phyloP scores from a whole-genome alignment of 306 rosid species.

The Cicer judaicum region DNA sequence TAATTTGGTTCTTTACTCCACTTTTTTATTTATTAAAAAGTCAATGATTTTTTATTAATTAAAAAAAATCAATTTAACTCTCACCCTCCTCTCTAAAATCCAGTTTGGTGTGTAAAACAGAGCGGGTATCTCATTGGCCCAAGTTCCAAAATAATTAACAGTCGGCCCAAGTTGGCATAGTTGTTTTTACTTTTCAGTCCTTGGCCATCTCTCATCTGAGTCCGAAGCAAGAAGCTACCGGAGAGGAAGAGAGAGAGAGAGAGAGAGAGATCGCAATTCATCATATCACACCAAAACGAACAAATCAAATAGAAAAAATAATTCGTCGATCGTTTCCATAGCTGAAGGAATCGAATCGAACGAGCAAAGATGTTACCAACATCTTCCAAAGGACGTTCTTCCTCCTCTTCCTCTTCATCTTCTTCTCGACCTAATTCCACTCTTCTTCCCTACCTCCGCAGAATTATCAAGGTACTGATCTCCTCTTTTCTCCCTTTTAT shows the following conservation, averaged over 20 bases:
- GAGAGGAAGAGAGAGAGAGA: slow-evolving; percentile 21
- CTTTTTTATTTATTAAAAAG: too few relatives aligned
- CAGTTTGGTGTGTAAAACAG: neutral
- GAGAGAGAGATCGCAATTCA: slow-evolving; percentile 38
- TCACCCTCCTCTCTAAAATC: neutral
- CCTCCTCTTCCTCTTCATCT: slow-evolving; percentile 67
- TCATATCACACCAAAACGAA: neutral
- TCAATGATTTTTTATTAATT: too few relatives aligned
- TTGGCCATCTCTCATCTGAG: slow-evolving; percentile 39
- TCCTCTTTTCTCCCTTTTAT: slow-evolving; percentile 30
- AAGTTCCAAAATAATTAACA: neutral
- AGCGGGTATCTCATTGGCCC: neutral
- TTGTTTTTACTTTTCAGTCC: slow-evolving; percentile 44
- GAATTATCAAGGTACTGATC: slow-evolving; percentile 97
- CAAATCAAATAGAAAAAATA: slow-evolving; percentile 9
- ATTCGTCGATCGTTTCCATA: slow-evolving; percentile 50
- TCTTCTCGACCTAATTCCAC: slow-evolving; percentile 83
- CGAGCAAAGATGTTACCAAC: slow-evolving; percentile 86
- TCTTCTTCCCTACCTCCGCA: slow-evolving; percentile 83
- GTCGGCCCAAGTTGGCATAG: slow-evolving; percentile 34
- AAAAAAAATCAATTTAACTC: too few relatives aligned
- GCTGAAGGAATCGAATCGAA: slow-evolving; percentile 38
- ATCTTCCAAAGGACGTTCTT: slow-evolving; percentile 77
- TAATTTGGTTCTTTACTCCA: too few relatives aligned
- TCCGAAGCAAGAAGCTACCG: slow-evolving; percentile 46